A percentile compares a stretch with the other conserved stretches of the same genome.
These are phyloP conservation scores for Corinectria fuckeliana DNA, from an alignment of 2,329 filamentous ascomycete species.

Conservation along the genomic window DNA sequence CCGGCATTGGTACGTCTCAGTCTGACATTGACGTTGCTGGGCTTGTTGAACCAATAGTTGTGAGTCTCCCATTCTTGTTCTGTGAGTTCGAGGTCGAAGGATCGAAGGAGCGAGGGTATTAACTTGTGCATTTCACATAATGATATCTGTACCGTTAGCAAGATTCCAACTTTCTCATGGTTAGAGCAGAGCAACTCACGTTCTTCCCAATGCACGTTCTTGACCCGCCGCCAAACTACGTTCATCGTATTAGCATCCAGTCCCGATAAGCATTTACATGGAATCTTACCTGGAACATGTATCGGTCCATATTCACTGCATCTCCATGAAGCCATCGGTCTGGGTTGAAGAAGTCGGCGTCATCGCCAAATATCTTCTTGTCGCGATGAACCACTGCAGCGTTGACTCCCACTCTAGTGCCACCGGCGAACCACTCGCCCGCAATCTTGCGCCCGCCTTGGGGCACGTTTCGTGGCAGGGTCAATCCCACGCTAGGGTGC, in stretches of 20 bases:
- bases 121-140: conserved; percentile 15
- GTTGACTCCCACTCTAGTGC: conserved; percentile 10
- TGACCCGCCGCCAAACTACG: conserved; percentile 10
- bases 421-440: not conserved
- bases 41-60: not conserved
- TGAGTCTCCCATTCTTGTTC: not conserved
- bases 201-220: conserved; percentile 18
- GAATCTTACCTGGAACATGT: not conserved
- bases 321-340: conserved; percentile 7
- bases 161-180: too few relatives aligned
- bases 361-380: conserved; percentile 10
- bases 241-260: not conserved
- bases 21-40: not conserved
- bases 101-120: not conserved
- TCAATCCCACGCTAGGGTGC: conserved; percentile 7
- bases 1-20: not conserved
- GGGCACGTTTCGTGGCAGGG: not conserved
- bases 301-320: conserved; percentile 6
- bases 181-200: not conserved
- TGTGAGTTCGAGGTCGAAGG: not conserved
- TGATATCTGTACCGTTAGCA: not conserved
- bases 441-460: not conserved
- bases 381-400: conserved; percentile 9
- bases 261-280: too few relatives aligned
- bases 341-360: conserved; percentile 13